These are phyloP conservation scores for Pluteus cervinus DNA, from an alignment of 768 basidiomycete genomes.

Conservation along the genomic window DNA sequence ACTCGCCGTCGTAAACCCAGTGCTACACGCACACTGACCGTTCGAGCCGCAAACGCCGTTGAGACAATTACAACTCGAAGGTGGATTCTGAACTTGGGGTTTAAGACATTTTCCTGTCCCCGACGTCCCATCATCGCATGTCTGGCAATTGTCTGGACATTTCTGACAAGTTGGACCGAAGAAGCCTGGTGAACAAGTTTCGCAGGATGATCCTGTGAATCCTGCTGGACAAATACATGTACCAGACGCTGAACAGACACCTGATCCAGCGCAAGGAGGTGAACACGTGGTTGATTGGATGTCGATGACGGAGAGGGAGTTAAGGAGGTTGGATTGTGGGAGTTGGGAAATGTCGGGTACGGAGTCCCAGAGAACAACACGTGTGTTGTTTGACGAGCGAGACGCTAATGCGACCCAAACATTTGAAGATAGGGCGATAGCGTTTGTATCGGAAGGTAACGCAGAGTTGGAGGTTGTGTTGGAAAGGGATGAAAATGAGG, in stretches of 20 bases:
- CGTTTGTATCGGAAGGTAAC: conserved; percentile 45
- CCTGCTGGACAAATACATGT: conserved; percentile 66
- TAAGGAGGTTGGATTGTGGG: conserved; percentile 39
- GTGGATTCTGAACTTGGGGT: conserved; percentile 35
- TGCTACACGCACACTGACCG: conserved; percentile 59
- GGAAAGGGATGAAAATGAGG: conserved; percentile 50
- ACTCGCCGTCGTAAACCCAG: conserved; percentile 51
- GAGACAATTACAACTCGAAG: conserved; percentile 68
- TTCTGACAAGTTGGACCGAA: conserved; percentile 66
- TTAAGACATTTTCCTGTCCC: conserved; percentile 68
- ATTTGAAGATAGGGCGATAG: conserved; percentile 63
- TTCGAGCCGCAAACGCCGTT: conserved; percentile 69
- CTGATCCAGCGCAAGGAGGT: conserved; percentile 57
- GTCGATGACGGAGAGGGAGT: conserved; percentile 55
- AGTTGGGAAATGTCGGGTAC: conserved; percentile 71
- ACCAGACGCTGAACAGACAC: conserved; percentile 57
- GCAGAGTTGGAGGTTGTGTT: conserved; percentile 40
- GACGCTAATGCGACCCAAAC: conserved; percentile 63
- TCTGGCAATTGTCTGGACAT: conserved; percentile 57
- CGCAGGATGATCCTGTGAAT: conserved; percentile 73
- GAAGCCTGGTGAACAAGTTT: conserved; percentile 60
- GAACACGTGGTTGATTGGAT: conserved; percentile 57
- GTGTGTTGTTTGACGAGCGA: conserved; percentile 44
- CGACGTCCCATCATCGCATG: conserved; percentile 72
- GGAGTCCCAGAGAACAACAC: conserved; percentile 73